phyloP scores from a whole-genome alignment of 1,284 basidiomycete species.

The Wallemia ichthyophaga region DNA sequence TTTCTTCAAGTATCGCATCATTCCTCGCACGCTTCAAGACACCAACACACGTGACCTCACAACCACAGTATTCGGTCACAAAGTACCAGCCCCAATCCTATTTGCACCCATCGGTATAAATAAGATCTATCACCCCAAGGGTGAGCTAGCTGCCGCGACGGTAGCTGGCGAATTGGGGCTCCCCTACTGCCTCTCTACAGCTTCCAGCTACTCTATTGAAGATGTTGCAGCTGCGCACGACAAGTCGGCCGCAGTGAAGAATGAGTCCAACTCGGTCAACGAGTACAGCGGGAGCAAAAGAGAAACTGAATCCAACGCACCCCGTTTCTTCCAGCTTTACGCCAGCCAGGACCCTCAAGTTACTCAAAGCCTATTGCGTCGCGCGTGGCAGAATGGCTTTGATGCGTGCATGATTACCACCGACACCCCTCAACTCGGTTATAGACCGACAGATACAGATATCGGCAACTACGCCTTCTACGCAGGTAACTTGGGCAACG shows the following conservation, averaged over 20 bases:
- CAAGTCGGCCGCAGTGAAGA: slow-evolving; percentile 15
- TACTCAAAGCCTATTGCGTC: slow-evolving; percentile 21
- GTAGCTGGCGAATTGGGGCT: slow-evolving; percentile 33
- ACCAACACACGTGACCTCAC: slow-evolving; percentile 30
- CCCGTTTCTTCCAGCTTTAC: slow-evolving; percentile 53
- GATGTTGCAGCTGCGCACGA: slow-evolving; percentile 35
- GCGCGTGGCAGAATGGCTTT: slow-evolving; percentile 24
- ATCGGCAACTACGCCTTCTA: slow-evolving; percentile 21
- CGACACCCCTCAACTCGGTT: slow-evolving; percentile 31
- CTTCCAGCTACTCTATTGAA: slow-evolving; percentile 36
- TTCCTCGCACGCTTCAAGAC: slow-evolving; percentile 46
- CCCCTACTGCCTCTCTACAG: slow-evolving; percentile 40
- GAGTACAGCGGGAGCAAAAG: not conserved
- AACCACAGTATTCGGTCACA: slow-evolving; percentile 31
- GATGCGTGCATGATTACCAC: slow-evolving; percentile 22
- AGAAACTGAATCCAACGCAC: slow-evolving; percentile 16
- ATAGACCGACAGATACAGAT: slow-evolving; percentile 22
- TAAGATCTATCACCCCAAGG: slow-evolving; percentile 32
- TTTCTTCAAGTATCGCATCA: slow-evolving; percentile 7
- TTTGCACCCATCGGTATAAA: slow-evolving; percentile 47
- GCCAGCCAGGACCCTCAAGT: slow-evolving; percentile 27
- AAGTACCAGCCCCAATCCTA: slow-evolving; percentile 29
- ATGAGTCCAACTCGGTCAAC: slow-evolving; percentile 15
- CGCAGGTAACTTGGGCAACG: slow-evolving; percentile 18
- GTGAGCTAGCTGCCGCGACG: slow-evolving; percentile 33